Evolutionary conservation across 345 rosid species (phyloP), one percentile per base, ranked within the genome.

Genomic region (Camelina hispida): DNA sequence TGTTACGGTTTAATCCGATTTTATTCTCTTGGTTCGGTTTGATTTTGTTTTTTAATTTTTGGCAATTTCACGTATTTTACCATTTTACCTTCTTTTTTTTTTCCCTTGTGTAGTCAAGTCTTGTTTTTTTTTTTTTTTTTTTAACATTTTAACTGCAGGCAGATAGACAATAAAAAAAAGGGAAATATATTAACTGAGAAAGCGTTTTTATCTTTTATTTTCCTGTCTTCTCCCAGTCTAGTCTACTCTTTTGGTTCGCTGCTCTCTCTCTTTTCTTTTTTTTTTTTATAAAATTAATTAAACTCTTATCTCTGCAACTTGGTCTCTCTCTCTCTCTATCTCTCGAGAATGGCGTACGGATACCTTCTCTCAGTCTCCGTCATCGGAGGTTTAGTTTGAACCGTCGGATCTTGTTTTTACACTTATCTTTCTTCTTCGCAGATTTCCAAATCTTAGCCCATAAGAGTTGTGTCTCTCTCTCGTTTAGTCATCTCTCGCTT

Each of bases 291-390:
- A 1, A 28, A 28, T 28, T 28, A 28, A 28, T 28, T 28, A 7
- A 2, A 25, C 70, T 73, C 69, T 64, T 53, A 44, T 53, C 68
- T 72, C 30, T 73, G 77, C 64, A 65, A 54, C 71, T 55, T 64
- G 14, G 64, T 54, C 38, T 6, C 37, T 34, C 25, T 23, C 25
- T 25, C 28, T 55, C 37, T 34, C 30, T 25, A 0, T 25, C 30
- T 55, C 50, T 65, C 58, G 71, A 44, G 34, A 65, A 73, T 73
- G 71, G 71, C 56, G 65, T 73, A 5, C 23, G 40, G 61, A 71
- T 54, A 11, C 40, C 18, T 52, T 72, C 68, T 52, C 44, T 38
- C 35, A 16, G 68, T 73, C 47, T 73, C 76, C 46, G 62, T 42
- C 54, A 17, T 51, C 44, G 38, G 53, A 18, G 16, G 4, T 9